phyloP scores from a whole-genome alignment of 2,329 filamentous ascomycete genomes.

The Colletotrichum higginsianum region DNA sequence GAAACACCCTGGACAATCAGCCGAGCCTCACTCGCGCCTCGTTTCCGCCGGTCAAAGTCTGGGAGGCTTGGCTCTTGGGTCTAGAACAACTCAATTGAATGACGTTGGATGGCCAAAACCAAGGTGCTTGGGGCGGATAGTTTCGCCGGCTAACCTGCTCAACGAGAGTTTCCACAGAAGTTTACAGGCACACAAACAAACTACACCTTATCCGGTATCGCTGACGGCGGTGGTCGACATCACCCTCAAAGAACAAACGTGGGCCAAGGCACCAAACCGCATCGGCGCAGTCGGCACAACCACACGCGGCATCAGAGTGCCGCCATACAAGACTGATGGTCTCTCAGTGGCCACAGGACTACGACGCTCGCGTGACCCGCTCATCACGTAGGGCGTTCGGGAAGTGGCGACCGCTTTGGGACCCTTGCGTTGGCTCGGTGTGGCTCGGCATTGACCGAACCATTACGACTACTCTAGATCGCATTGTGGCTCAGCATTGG shows the following conservation, averaged over 20 bases:
- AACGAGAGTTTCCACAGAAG: neutral
- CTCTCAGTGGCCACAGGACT: constrained; percentile 13
- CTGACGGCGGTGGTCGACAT: neutral
- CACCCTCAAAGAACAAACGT: constrained; percentile 23
- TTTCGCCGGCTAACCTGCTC: neutral
- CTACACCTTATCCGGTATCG: no score
- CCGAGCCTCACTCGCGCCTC: neutral
- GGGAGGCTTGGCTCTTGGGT: neutral
- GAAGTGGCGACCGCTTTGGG: constrained; percentile 7
- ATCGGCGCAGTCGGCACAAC: constrained; percentile 4
- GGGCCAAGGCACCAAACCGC: constrained; percentile 27
- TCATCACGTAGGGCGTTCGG: neutral
- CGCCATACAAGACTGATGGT: constrained; percentile 14
- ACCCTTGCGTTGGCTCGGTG: neutral
- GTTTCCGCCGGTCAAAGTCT: neutral
- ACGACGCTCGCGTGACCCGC: constrained; percentile 7
- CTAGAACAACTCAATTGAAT: constrained; percentile 9
- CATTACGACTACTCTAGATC: neutral
- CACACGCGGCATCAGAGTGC: constrained; percentile 19
- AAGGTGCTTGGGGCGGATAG: no score
- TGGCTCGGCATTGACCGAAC: constrained; percentile 23
- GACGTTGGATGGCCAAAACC: neutral
- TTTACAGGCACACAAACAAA: no score
- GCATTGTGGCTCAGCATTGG: constrained; percentile 17
- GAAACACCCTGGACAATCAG: neutral